phyloP scores from a whole-genome alignment of 192 early-diverging fungal genomes.

The Podila minutissima region DNA sequence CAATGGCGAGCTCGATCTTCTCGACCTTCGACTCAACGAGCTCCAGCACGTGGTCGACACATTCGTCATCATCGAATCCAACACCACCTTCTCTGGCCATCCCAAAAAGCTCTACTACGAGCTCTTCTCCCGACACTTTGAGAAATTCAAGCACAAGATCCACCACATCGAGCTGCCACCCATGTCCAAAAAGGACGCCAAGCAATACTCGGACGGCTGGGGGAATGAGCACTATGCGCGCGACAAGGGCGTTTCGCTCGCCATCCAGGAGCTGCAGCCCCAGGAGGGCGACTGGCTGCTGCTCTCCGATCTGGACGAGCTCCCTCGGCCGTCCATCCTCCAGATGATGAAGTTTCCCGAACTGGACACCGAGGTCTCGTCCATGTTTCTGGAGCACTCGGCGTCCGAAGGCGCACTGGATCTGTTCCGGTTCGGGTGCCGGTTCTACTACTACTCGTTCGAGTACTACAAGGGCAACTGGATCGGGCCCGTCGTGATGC shows the following conservation, averaged over 20 bases:
- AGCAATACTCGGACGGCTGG: background rate
- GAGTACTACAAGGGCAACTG: conserved; percentile 13
- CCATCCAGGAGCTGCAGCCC: background rate
- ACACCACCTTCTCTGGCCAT: conserved; percentile 3
- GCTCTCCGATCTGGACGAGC: conserved; percentile 16
- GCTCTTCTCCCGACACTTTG: background rate
- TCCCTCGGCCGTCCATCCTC: conserved; percentile 8
- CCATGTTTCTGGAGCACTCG: conserved; percentile 6
- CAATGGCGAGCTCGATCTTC: conserved; percentile 8
- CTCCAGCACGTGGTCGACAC: background rate
- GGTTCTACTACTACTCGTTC: conserved; percentile 19
- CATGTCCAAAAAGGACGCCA: background rate
- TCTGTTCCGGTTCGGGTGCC: conserved; percentile 11
- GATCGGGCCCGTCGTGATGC: conserved; percentile 5
- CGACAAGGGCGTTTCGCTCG: background rate
- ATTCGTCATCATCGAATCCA: conserved; percentile 17
- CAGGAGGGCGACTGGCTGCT: conserved; percentile 9
- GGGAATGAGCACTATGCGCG: background rate
- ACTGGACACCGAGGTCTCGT: background rate
- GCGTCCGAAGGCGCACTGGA: background rate
- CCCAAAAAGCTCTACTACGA: background rate
- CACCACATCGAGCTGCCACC: conserved; percentile 7
- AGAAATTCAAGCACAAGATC: conserved; percentile 7
- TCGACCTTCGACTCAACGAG: conserved; percentile 15
- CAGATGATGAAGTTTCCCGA: conserved; percentile 9